These are phyloP conservation scores for Amyloporia xantha DNA, from an alignment of 768 basidiomycete species.

Conservation along the genomic window DNA sequence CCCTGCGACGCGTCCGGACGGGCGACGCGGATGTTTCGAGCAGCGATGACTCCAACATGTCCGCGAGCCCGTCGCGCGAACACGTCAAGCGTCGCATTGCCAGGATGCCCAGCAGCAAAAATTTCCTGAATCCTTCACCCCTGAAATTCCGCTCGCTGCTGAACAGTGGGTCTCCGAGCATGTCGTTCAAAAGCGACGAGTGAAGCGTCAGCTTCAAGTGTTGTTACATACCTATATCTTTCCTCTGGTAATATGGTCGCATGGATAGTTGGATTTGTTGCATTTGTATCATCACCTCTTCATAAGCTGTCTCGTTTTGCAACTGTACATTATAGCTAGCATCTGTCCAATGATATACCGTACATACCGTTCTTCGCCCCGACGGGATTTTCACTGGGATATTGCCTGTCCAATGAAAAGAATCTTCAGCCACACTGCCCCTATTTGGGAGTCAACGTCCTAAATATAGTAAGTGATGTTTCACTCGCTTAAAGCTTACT, in stretches of 20 bases:
- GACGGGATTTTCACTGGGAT: too few relatives aligned
- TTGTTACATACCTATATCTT: background rate
- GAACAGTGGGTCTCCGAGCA: too few relatives aligned
- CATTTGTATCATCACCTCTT: background rate
- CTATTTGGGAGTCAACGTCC: too few relatives aligned
- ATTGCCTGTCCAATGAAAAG: too few relatives aligned
- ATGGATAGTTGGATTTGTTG: background rate
- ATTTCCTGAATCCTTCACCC: conserved; percentile 3
- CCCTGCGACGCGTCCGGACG: conserved; percentile 32
- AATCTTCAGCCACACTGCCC: too few relatives aligned
- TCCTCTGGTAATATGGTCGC: background rate
- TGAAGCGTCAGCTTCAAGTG: background rate
- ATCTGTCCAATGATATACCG: background rate
- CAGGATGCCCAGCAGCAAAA: conserved; percentile 5
- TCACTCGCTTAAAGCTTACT: too few relatives aligned
- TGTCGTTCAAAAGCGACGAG: background rate
- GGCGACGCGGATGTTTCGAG: conserved; percentile 29
- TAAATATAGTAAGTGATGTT: too few relatives aligned
- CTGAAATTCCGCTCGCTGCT: conserved; percentile 6
- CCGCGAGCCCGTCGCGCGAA: conserved; percentile 43
- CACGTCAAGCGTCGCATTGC: conserved; percentile 18
- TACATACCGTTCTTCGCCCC: too few relatives aligned
- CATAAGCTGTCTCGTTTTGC: background rate
- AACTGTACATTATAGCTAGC: background rate
- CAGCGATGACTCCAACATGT: conserved; percentile 41